Conservation (phyloP, 1,284 basidiomycete genomes). For the Agaricales sp. region DNA sequence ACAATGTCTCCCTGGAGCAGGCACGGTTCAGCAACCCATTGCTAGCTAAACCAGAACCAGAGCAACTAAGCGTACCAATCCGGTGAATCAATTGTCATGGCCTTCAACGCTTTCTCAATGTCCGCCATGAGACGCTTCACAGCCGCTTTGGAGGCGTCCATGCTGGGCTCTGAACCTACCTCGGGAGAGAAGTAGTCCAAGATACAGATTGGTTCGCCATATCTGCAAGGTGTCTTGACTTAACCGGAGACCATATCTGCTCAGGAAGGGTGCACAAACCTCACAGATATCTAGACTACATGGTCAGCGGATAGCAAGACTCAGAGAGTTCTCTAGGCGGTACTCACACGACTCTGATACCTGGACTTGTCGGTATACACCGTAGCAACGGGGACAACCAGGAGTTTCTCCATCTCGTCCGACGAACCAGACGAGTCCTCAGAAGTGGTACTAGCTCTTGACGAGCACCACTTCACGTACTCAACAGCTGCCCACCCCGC, state of each 20-base stretch:
- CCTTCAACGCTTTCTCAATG: constrained; percentile 40
- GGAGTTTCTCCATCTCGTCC: neutral
- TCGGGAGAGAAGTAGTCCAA: neutral
- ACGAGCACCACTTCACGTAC: constrained; percentile 38
- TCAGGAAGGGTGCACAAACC: too few species aligned
- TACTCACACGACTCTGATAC: constrained; percentile 47
- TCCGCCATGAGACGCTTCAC: constrained; percentile 48
- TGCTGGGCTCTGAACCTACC: constrained; percentile 7
- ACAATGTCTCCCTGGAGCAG: constrained; percentile 43
- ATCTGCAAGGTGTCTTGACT: too few species aligned
- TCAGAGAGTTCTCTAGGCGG: neutral
- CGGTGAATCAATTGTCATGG: constrained; percentile 57
- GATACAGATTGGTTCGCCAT: constrained; percentile 17
- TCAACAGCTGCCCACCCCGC: constrained; percentile 74
- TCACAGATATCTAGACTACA: neutral
- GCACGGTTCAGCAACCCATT: neutral
- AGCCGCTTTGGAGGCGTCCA: constrained; percentile 17
- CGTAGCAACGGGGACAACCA: constrained; percentile 50
- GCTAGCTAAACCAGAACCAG: neutral
- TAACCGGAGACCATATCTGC: too few species aligned
- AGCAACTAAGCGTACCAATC: constrained; percentile 43
- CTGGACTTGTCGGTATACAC: constrained; percentile 67
- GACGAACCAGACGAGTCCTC: constrained; percentile 11
- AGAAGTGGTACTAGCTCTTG: constrained; percentile 7
- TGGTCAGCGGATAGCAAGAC: neutral